Evolutionary conservation across 371 early-diverging fungal genomes (phyloP).

Genomic region (Actinomortierella wolfii): DNA sequence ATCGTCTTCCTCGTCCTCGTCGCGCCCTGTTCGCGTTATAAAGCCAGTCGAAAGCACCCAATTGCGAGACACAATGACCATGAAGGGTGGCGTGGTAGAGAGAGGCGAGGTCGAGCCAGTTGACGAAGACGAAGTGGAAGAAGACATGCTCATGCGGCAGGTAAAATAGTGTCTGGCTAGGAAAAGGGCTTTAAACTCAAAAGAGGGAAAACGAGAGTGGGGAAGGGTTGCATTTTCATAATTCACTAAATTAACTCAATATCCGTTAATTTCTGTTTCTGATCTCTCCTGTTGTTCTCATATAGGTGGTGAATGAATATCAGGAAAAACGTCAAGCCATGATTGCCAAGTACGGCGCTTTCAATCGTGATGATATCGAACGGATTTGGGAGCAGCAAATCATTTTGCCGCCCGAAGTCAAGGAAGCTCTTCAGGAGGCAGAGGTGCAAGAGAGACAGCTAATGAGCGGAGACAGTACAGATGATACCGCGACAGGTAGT

Average conservation of each 20-base stretch:
- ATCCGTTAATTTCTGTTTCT: neutral
- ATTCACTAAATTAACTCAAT: too few relatives aligned
- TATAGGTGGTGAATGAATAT: slow-evolving; percentile 43
- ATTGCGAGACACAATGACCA: slow-evolving; percentile 51
- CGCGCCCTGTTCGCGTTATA: slow-evolving; percentile 26
- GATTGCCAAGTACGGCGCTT: slow-evolving; percentile 37
- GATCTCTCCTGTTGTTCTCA: neutral
- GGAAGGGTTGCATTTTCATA: too few relatives aligned
- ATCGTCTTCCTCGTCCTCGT: neutral
- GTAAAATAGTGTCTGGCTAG: slow-evolving; percentile 19
- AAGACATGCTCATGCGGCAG: slow-evolving; percentile 63
- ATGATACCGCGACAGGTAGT: neutral
- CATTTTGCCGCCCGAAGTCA: slow-evolving; percentile 17
- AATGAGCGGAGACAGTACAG: slow-evolving; percentile 1
- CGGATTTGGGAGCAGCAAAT: slow-evolving; percentile 42
- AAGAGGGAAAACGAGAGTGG: too few relatives aligned
- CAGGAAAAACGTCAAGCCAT: slow-evolving; percentile 43
- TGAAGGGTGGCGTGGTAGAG: slow-evolving; percentile 62
- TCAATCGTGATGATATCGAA: slow-evolving; percentile 35
- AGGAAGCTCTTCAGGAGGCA: neutral
- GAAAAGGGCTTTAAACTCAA: too few relatives aligned
- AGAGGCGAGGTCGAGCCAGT: slow-evolving; percentile 52
- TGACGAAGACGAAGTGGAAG: slow-evolving; percentile 58
- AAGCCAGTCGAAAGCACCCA: slow-evolving; percentile 37
- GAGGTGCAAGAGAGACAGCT: neutral